Conservation (phyloP, 345 rosid species). For the Eucalyptus leucophloia region DNA sequence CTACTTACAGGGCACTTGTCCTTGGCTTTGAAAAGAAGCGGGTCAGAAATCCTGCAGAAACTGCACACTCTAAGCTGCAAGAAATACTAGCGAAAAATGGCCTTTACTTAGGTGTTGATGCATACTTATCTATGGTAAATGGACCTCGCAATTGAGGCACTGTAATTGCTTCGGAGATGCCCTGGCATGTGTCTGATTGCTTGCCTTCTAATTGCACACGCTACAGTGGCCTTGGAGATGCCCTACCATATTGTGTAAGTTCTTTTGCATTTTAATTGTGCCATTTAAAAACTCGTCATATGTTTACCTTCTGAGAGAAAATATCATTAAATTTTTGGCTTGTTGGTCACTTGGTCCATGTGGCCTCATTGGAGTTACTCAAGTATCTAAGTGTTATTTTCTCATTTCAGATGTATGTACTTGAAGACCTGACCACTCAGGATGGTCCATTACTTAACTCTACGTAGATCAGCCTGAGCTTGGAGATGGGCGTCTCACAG, state of each 20-base stretch:
- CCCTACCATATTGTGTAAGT: background rate
- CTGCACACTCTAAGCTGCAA: conserved; percentile 22
- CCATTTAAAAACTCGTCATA: background rate
- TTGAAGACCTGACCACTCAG: background rate
- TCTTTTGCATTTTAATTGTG: background rate
- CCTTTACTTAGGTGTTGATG: background rate
- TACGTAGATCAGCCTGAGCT: background rate
- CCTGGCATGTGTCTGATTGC: background rate
- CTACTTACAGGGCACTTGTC: conserved; percentile 22
- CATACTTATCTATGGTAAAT: background rate
- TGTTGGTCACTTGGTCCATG: background rate
- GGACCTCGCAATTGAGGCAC: background rate
- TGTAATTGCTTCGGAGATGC: background rate
- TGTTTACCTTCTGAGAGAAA: background rate
- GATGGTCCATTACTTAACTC: background rate
- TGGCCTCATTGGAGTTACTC: background rate
- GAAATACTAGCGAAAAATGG: background rate
- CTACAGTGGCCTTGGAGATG: background rate
- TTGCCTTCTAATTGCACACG: background rate
- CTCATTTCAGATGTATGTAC: background rate
- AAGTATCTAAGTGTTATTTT: background rate
- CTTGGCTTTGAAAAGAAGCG: conserved; percentile 20
- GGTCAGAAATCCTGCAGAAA: conserved; percentile 7
- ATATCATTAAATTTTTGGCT: background rate
- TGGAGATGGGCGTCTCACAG: background rate